Conservation (phyloP, 2,329 filamentous ascomycete genomes). For the Aurifilum marmelostoma region DNA sequence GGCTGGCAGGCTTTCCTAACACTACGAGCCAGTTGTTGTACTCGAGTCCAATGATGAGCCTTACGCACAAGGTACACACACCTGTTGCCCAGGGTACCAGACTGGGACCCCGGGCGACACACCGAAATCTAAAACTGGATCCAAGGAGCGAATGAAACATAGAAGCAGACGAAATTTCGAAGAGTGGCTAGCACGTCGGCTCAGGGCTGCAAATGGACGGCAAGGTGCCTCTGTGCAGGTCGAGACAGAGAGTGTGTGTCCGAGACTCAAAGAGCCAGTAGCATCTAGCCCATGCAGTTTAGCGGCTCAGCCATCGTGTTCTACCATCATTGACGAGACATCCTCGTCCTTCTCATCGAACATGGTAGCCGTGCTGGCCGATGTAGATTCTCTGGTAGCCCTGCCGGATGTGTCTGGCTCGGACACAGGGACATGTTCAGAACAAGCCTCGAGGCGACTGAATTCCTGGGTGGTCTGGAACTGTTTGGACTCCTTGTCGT, state of each 20-base stretch:
- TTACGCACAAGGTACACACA: background rate
- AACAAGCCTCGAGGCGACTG: slow-evolving; percentile 33
- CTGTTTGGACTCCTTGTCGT: slow-evolving; percentile 40
- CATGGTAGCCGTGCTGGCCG: background rate
- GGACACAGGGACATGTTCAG: background rate
- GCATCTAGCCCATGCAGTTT: too few species aligned
- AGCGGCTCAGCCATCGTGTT: background rate
- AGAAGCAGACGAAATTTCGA: background rate
- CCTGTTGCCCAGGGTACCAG: background rate
- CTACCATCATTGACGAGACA: background rate
- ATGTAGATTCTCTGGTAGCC: background rate
- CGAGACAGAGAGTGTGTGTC: too few species aligned
- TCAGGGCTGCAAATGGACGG: background rate
- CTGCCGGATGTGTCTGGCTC: too few species aligned
- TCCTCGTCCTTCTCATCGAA: background rate
- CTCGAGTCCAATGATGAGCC: background rate
- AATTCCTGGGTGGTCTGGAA: slow-evolving; percentile 47
- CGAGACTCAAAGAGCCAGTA: too few species aligned
- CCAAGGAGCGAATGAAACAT: background rate
- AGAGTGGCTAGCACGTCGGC: too few species aligned
- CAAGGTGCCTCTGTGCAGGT: too few species aligned
- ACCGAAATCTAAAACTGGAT: background rate
- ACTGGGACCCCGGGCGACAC: background rate
- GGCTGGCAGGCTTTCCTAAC: background rate
- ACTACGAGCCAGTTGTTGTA: background rate